These are phyloP conservation scores for Cudoniella acicularis DNA, from an alignment of 495 filamentous ascomycete species.

Conservation along the genomic window DNA sequence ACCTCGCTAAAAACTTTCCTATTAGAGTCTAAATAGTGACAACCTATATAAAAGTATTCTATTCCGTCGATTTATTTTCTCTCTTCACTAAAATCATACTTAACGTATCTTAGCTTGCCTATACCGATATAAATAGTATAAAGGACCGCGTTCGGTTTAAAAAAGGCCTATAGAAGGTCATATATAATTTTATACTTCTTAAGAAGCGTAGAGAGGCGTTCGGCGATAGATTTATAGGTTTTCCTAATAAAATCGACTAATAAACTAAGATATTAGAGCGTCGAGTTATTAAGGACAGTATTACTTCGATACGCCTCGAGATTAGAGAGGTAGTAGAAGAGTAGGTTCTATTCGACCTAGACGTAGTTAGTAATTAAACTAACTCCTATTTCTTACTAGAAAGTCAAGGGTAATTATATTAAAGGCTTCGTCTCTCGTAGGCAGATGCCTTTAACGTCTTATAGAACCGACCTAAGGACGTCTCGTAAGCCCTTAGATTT, in stretches of 20 bases:
- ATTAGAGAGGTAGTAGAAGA: constrained; percentile 81
- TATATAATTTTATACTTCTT: constrained; percentile 40
- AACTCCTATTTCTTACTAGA: constrained; percentile 10
- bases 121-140: constrained; percentile 39
- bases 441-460: constrained; percentile 73
- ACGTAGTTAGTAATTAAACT: constrained; percentile 12
- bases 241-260: constrained; percentile 14
- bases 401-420: constrained; percentile 56
- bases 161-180: constrained; percentile 43
- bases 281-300: constrained; percentile 8
- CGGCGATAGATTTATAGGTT: constrained; percentile 12
- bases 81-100: constrained; percentile 46
- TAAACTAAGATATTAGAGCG: constrained; percentile 18
- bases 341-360: constrained; percentile 47
- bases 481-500: constrained; percentile 73
- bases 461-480: constrained; percentile 65
- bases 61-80: constrained; percentile 63
- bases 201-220: constrained; percentile 11
- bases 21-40: constrained; percentile 71
- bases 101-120: constrained; percentile 11
- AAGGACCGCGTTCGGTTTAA: constrained; percentile 36
- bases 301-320: constrained; percentile 32
- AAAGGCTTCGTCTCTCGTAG: constrained; percentile 74
- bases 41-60: constrained; percentile 68
- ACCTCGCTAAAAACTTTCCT: constrained; percentile 55